A percentile compares a stretch with the other conserved stretches of the same genome.
These are phyloP conservation scores for Globomyces pollinis-pini DNA, from an alignment of 192 early-diverging fungal species.

Conservation along the genomic window DNA sequence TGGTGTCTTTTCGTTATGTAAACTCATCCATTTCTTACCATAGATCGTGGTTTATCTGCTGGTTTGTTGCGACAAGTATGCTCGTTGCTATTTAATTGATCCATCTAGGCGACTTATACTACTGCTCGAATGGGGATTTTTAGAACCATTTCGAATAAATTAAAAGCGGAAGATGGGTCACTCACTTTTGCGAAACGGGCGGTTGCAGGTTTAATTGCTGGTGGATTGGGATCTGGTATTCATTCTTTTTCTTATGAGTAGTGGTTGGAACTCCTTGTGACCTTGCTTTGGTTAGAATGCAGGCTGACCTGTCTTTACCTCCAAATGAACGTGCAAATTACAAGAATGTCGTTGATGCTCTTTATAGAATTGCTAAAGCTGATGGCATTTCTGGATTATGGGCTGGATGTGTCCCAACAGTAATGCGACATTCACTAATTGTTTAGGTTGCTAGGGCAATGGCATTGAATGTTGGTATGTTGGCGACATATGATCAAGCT, in stretches of 20 bases:
- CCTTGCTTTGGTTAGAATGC: conserved; percentile 25
- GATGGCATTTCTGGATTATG: conserved; percentile 24
- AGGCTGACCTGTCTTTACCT: conserved; percentile 24
- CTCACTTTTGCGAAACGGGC: conserved; percentile 25
- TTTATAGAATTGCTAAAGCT: conserved; percentile 7
- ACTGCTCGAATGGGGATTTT: conserved; percentile 25
- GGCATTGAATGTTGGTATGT: conserved; percentile 46
- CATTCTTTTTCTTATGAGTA: no score
- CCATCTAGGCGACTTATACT: conserved; percentile 39
- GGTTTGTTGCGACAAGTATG: conserved; percentile 34
- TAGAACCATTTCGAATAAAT: conserved; percentile 9
- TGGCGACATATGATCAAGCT: conserved; percentile 32
- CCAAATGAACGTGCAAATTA: conserved; percentile 33
- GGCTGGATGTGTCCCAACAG: conserved; percentile 19
- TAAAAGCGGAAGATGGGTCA: conserved; percentile 12
- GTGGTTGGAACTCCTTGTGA: conserved; percentile 23
- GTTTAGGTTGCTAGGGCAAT: conserved; percentile 43
- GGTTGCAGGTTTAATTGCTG: conserved; percentile 20
- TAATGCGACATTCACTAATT: conserved; percentile 17
- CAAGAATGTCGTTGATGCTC: conserved; percentile 22
- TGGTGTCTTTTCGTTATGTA: conserved; percentile 8
- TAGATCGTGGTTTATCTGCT: conserved; percentile 44
- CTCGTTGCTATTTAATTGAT: conserved; percentile 17
- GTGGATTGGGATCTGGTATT: conserved; percentile 16
- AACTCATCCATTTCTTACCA: conserved; percentile 20